These are phyloP conservation scores for Laetiporus sulphureus DNA, from an alignment of 1,284 basidiomycete genomes.

Conservation along the genomic window DNA sequence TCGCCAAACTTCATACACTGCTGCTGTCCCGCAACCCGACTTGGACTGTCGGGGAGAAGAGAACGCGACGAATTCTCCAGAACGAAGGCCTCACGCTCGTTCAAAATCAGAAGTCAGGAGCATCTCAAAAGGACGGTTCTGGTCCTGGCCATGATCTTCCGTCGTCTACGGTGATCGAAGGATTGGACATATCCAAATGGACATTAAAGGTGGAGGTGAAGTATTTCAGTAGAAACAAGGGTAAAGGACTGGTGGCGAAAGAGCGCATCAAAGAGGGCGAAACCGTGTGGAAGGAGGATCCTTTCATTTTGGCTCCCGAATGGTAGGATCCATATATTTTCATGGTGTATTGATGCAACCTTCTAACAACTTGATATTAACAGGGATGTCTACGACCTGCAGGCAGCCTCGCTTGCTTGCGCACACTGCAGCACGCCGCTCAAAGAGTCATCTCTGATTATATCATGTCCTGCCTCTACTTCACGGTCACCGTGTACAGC, in stretches of 20 bases:
- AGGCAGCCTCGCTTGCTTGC: slow-evolving; percentile 50
- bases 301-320: slow-evolving; percentile 64
- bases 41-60: slow-evolving; percentile 80
- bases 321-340: slow-evolving; percentile 45
- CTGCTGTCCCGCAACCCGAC: slow-evolving; percentile 52
- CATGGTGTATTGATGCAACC: no score
- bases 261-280: slow-evolving; percentile 66
- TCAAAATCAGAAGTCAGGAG: slow-evolving; percentile 12
- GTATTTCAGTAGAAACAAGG: slow-evolving; percentile 67
- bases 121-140: slow-evolving; percentile 2
- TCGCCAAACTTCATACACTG: slow-evolving; percentile 61
- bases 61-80: slow-evolving; percentile 65
- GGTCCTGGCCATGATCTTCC: slow-evolving; percentile 31
- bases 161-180: slow-evolving; percentile 58
- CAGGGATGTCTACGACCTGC: slow-evolving; percentile 70
- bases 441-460: slow-evolving; percentile 37
- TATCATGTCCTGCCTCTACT: slow-evolving; percentile 41
- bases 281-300: slow-evolving; percentile 78
- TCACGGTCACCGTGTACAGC: slow-evolving; percentile 45
- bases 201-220: slow-evolving; percentile 60
- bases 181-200: slow-evolving; percentile 56
- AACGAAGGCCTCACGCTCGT: slow-evolving; percentile 43
- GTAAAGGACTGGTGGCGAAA: slow-evolving; percentile 78
- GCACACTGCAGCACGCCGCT: slow-evolving; percentile 64
- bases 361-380: no score